Evolutionary conservation across 179 eudicot genomes (phyloP).

Genomic region (Drosera spatulata): DNA sequence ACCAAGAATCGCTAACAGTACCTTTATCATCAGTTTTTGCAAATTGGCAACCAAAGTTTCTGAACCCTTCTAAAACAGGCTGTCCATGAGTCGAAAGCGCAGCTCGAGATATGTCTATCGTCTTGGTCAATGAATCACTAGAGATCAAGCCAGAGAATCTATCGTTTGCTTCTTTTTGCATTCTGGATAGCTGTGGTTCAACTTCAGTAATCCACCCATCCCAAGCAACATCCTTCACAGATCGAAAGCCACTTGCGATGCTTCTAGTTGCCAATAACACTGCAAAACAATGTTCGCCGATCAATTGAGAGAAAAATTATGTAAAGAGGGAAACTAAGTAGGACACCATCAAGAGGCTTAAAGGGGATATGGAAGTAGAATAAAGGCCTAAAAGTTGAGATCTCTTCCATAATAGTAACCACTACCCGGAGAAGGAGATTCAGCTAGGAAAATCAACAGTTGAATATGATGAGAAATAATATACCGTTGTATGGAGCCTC

Average conservation of each 20-base stretch:
- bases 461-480: neutral
- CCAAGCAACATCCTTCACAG: constrained; percentile 16
- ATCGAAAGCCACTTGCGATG: constrained; percentile 26
- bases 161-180: constrained; percentile 32
- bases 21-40: constrained; percentile 32
- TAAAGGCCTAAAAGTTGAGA: neutral
- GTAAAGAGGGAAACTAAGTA: neutral
- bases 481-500: constrained; percentile 67
- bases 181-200: constrained; percentile 17
- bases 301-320: neutral
- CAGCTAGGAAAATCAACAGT: neutral
- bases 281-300: constrained; percentile 9
- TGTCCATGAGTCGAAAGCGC: constrained; percentile 23
- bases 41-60: constrained; percentile 16
- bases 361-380: neutral
- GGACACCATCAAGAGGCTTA: neutral
- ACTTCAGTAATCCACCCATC: constrained; percentile 27
- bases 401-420: neutral
- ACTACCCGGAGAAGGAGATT: neutral
- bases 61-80: constrained; percentile 29
- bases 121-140: constrained; percentile 18
- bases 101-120: constrained; percentile 20
- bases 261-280: constrained; percentile 36
- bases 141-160: constrained; percentile 32
- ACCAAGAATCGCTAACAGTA: constrained; percentile 8